Evolutionary conservation across 2,329 filamentous ascomycete species (phyloP).

Genomic region (Thielaviopsis populi): DNA sequence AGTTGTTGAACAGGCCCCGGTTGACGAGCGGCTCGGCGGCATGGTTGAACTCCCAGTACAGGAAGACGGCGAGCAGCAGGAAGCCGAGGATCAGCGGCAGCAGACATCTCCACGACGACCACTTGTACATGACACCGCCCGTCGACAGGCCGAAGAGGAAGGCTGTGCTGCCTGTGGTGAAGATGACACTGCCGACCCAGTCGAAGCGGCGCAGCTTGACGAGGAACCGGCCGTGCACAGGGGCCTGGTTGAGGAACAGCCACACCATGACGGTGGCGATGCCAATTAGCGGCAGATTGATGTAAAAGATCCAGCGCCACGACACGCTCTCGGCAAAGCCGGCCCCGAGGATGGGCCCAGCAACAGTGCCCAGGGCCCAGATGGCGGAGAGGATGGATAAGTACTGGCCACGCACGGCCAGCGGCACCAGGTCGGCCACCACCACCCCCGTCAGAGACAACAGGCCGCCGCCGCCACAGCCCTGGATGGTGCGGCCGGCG

Average conservation of each 20-base stretch:
- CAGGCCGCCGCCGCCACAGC: slow-evolving; percentile 25
- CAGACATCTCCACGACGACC: slow-evolving; percentile 46
- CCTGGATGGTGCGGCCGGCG: slow-evolving; percentile 25
- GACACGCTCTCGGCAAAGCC: slow-evolving; percentile 19
- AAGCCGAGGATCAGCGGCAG: slow-evolving; percentile 44
- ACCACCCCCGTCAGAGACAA: slow-evolving; percentile 25
- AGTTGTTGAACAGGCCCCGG: slow-evolving; percentile 31
- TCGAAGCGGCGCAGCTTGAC: slow-evolving; percentile 32
- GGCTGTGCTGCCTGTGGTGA: slow-evolving; percentile 41
- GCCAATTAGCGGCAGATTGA: slow-evolving; percentile 24
- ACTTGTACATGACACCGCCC: slow-evolving; percentile 50
- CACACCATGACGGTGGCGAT: slow-evolving; percentile 19
- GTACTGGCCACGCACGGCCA: slow-evolving; percentile 29
- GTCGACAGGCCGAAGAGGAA: slow-evolving; percentile 32
- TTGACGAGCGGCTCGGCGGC: slow-evolving; percentile 36
- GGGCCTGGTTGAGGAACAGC: slow-evolving; percentile 21
- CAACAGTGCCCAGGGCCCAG: slow-evolving; percentile 41
- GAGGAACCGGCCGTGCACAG: slow-evolving; percentile 18
- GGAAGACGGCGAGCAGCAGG: slow-evolving; percentile 35
- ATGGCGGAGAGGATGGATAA: slow-evolving; percentile 27
- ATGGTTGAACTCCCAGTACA: slow-evolving; percentile 37
- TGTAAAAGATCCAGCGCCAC: slow-evolving; percentile 27
- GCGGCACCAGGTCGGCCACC: slow-evolving; percentile 28
- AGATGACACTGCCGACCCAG: slow-evolving; percentile 46
- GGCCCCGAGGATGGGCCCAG: slow-evolving; percentile 21